These are phyloP conservation scores for Tuber calosporum DNA, from an alignment of 495 filamentous ascomycete genomes.

Conservation along the genomic window DNA sequence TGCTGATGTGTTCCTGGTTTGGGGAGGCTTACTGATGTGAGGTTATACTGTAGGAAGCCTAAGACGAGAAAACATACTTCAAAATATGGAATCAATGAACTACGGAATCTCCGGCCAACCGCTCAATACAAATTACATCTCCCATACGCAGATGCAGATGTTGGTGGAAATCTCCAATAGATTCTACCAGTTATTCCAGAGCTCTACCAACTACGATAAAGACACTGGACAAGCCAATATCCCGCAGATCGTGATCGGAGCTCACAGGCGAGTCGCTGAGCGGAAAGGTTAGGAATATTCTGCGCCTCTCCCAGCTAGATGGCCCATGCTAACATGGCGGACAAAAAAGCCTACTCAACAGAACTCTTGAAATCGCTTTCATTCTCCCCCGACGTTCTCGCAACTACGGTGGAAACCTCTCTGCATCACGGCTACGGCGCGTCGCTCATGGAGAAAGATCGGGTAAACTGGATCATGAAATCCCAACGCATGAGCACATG, in stretches of 20 bases:
- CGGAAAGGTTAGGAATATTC: neutral
- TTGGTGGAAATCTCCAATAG: neutral
- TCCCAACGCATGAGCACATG: neutral
- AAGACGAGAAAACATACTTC: neutral
- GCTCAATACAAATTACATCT: neutral
- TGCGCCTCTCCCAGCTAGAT: neutral
- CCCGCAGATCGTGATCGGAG: neutral
- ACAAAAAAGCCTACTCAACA: neutral
- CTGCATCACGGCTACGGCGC: neutral
- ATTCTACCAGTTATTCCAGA: neutral
- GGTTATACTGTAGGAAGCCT: neutral
- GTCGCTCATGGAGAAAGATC: neutral
- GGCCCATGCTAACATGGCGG: neutral
- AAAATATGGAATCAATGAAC: neutral
- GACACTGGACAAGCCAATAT: neutral
- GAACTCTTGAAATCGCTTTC: neutral
- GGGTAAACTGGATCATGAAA: neutral
- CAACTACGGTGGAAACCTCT: neutral
- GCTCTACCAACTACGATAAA: neutral
- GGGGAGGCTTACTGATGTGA: neutral
- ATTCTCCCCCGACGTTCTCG: neutral
- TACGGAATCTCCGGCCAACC: neutral
- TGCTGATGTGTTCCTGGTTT: neutral
- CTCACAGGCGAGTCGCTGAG: neutral
- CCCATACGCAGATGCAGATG: neutral